Percentiles rank a stretch among this genome's conserved stretches.
phyloP scores from a whole-genome alignment of 2,329 filamentous ascomycete species.

The Hypoxylon sp. region DNA sequence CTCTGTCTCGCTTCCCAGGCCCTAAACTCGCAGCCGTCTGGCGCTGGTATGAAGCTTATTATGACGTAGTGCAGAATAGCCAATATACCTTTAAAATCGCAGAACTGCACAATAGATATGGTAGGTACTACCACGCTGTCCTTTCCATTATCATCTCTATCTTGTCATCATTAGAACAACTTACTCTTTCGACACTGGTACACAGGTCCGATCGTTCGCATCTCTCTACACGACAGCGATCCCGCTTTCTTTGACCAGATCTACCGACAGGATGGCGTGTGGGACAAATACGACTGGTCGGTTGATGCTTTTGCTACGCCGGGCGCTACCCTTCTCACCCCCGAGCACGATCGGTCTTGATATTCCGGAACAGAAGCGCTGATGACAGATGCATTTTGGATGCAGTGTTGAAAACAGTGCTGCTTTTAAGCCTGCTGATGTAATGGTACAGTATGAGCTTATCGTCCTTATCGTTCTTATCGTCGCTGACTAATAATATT shows the following conservation, averaged over 20 bases:
- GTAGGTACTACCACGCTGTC: neutral
- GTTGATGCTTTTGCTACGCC: slow-evolving; percentile 28
- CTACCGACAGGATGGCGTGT: slow-evolving; percentile 35
- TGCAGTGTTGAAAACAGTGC: too few species aligned
- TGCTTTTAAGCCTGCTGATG: too few species aligned
- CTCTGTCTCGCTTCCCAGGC: slow-evolving; percentile 37
- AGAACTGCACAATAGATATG: slow-evolving; percentile 32
- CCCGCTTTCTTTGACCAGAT: slow-evolving; percentile 35
- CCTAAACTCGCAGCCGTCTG: slow-evolving; percentile 36
- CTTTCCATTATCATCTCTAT: too few species aligned
- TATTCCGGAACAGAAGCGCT: too few species aligned
- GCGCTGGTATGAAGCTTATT: slow-evolving; percentile 33
- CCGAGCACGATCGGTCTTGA: slow-evolving; percentile 9
- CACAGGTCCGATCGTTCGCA: slow-evolving; percentile 35
- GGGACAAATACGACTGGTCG: slow-evolving; percentile 39
- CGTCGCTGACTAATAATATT: too few species aligned
- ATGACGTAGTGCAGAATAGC: slow-evolving; percentile 28
- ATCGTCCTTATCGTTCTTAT: too few species aligned
- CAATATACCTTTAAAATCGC: slow-evolving; percentile 39
- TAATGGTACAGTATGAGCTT: too few species aligned
- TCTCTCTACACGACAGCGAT: slow-evolving; percentile 34
- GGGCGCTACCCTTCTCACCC: slow-evolving; percentile 16
- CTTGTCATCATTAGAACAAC: too few species aligned
- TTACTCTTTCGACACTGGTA: too few species aligned
- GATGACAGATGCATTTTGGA: too few species aligned